Conservation (phyloP, 495 filamentous ascomycete genomes). For the Podospora conica region DNA sequence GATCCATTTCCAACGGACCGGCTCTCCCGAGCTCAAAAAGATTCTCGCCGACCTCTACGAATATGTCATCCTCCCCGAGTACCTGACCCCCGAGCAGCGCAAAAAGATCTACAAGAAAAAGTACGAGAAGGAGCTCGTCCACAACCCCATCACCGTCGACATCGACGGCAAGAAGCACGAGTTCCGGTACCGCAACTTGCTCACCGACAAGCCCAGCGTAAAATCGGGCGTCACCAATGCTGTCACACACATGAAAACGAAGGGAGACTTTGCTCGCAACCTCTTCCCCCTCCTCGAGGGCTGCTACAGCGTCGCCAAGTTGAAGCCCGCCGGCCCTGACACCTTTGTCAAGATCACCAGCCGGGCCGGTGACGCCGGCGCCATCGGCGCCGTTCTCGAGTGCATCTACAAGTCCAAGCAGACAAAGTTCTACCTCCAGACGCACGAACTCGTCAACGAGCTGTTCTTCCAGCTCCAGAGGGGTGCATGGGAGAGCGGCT, state of each 20-base stretch:
- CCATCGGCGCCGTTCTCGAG: conserved; percentile 46
- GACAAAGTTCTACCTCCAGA: conserved; percentile 48
- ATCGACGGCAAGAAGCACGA: conserved; percentile 53
- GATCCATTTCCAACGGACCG: conserved; percentile 29
- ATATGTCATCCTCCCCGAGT: conserved; percentile 58
- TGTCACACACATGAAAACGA: conserved; percentile 46
- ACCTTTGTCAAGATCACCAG: conserved; percentile 40
- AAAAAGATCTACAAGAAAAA: conserved; percentile 47
- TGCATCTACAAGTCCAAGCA: conserved; percentile 39
- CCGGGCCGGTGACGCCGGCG: conserved; percentile 32
- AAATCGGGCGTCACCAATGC: conserved; percentile 32
- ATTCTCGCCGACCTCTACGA: conserved; percentile 50
- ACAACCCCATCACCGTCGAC: conserved; percentile 55
- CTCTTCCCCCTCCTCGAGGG: conserved; percentile 54
- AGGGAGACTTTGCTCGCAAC: conserved; percentile 52
- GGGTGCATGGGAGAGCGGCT: conserved; percentile 39
- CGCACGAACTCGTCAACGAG: conserved; percentile 34
- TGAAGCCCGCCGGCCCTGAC: conserved; percentile 19
- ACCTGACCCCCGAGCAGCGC: conserved; percentile 50
- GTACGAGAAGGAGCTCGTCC: conserved; percentile 45
- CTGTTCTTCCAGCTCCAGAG: conserved; percentile 49
- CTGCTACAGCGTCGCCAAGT: conserved; percentile 36
- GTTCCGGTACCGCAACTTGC: conserved; percentile 43
- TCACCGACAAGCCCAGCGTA: conserved; percentile 30
- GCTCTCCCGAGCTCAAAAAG: conserved; percentile 31